phyloP scores from a whole-genome alignment of 768 basidiomycete genomes.

The Auricularia sp. region DNA sequence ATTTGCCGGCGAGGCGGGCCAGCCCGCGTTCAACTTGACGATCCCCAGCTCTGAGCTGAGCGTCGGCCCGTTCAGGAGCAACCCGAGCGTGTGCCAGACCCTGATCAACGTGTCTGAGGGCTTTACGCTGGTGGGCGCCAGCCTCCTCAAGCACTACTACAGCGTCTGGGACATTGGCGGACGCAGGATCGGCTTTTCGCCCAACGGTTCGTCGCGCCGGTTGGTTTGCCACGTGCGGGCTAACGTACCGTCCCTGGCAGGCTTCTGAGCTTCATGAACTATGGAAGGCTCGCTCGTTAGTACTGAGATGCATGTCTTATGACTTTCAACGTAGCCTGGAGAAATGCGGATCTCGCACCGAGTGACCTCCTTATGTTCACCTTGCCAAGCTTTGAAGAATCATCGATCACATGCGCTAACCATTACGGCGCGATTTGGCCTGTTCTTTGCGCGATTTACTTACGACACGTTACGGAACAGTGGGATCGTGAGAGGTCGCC shows the following conservation, averaged over 20 bases:
- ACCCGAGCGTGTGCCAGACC: constrained; percentile 42
- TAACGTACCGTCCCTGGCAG: no score
- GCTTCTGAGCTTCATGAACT: no score
- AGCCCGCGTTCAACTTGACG: constrained; percentile 39
- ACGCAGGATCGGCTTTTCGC: constrained; percentile 42
- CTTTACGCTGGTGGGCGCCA: constrained; percentile 37
- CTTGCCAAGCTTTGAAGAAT: no score
- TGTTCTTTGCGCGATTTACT: background rate
- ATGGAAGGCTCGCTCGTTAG: no score
- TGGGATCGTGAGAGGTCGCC: no score
- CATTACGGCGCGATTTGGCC: background rate
- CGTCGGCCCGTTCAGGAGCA: constrained; percentile 45
- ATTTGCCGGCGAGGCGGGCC: constrained; percentile 41
- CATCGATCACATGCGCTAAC: no score
- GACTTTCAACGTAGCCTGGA: no score
- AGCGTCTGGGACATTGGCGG: constrained; percentile 46
- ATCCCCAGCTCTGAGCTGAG: constrained; percentile 48
- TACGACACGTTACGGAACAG: background rate
- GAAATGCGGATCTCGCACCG: no score
- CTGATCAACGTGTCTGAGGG: constrained; percentile 50
- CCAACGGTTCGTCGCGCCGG: constrained; percentile 16
- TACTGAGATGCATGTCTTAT: no score
- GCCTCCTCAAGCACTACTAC: constrained; percentile 50
- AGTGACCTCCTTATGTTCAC: no score
- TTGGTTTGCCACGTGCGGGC: no score